Evolutionary conservation across 306 rosid genomes (phyloP), one percentile per base, ranked within the genome.

Genomic region (Cercis canadensis): DNA sequence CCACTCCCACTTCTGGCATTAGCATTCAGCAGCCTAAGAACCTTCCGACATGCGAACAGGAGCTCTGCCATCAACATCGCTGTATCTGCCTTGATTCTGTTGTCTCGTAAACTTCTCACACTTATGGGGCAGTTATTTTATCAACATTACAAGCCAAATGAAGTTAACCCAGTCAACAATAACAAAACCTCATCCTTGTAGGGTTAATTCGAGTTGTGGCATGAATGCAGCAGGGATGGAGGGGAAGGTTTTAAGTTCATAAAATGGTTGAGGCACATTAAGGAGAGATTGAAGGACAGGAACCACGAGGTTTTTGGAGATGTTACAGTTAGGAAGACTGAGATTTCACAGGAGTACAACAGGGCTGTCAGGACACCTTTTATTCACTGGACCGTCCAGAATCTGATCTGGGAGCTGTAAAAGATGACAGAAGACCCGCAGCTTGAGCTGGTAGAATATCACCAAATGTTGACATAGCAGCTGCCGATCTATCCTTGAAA

Each of bases 401-500:
- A 78, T 94, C 97, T 53, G 96, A 91, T 82, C 93, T 87, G 68
- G 99, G 92, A 50, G 99, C 89, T 64, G 96, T 87, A 73, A 94
- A 87, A 58, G 99, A 94, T 18, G 97, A 91, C 55, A 94, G 95
- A 72, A 94, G 97, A 83, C 97, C 98, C 49, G 98, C 98, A 74
- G 98, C 98, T 39, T 89, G 98, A 74, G 95, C 91, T 56, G 99
- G 97, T 67, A 94, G 66, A 78, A 94, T 91, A 73, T 94, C 99
- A 46, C 99, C 97, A 82, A 94, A 91, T 31, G 97, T 84, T 0
- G 98, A 94, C 95, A 94, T 91, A 33, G 98, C 94, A 0, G 90
- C 88, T 3, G 92, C 90, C 63, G 97, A 89, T 89, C 94, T 86
- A 72, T 94, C 98, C 86, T 94, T 94, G 62, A 94, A 90, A 73